These are phyloP conservation scores for Dendrothele bispora DNA, from an alignment of 768 basidiomycete species.

Conservation along the genomic window DNA sequence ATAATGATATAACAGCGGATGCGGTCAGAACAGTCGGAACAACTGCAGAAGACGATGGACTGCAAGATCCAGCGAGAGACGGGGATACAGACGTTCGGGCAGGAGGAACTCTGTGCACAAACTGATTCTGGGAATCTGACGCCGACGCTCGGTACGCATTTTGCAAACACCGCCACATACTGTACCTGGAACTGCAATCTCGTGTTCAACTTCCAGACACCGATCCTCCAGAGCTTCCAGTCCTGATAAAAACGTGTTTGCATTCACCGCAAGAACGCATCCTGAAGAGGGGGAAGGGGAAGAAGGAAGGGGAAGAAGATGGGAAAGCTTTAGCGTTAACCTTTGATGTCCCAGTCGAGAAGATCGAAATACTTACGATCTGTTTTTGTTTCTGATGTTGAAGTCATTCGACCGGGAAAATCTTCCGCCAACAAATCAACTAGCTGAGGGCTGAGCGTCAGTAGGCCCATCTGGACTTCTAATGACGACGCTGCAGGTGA, in stretches of 20 bases:
- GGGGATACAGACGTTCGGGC: no score
- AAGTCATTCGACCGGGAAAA: conserved; percentile 20
- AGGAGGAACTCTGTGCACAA: no score
- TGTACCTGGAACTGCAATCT: background rate
- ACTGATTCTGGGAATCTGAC: no score
- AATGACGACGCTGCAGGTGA: background rate
- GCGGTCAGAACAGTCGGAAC: no score
- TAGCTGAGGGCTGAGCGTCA: background rate
- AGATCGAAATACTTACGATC: no score
- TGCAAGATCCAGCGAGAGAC: no score
- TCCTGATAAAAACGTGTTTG: background rate
- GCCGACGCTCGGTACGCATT: background rate
- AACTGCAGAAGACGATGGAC: no score
- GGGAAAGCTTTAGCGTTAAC: no score
- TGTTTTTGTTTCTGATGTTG: conserved; percentile 8
- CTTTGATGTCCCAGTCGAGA: no score
- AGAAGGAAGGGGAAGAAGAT: no score
- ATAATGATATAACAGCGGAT: no score
- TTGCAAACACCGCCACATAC: background rate
- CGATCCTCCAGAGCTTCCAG: background rate
- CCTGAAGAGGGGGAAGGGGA: background rate
- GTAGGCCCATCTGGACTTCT: background rate
- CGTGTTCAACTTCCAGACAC: background rate
- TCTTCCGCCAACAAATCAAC: conserved; percentile 19
- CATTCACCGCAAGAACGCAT: background rate